Base-by-base conservation (phyloP, 495 filamentous ascomycete genomes). In the Letharia columbiana region DNA sequence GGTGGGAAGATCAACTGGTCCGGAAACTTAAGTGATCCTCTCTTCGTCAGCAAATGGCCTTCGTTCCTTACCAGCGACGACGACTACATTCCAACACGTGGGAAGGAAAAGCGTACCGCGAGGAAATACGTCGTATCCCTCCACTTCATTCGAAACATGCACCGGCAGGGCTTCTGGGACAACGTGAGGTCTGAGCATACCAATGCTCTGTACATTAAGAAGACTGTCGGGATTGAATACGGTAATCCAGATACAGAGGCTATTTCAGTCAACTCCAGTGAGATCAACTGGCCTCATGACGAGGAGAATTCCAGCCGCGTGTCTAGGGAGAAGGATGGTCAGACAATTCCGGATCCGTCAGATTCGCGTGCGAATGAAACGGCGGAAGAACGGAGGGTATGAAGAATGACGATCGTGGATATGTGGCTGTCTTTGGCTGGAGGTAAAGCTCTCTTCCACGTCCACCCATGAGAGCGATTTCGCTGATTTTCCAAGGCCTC, bases 31-130 rank as follows among this genome's bases (percentile, higher is more conserved):
- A 47, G 37, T 44, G 50, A 64, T 56, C 63, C 52, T 15, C 52
- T 64, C 17, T 64, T 64, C 50, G 54, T 64, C 40, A 64, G 63
- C 40, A 44, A 35, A 59, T 64, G 63, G 63, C 63, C 63, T 2
- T 45, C 63, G 7, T 64, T 58, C 13, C 33, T 64, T 18, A 64
- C 62, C 37, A 52, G 45, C 35, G 23, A 31, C 28, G 52, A 64
- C 50, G 37, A 42, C 15, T 8, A 28, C 23, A 0, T 5, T 9
- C 62, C 62, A 1, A 40, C 9, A 9, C 63, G 63, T 37, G 63
- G 28, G 15, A n/a, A 11, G 37, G 54, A 64, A 18, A 39, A n/a
- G 15, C 10, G 9, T 28, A 64, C 52, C 3, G 41, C 52, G 4
- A 64, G 40, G 1, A 52, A 59, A 18, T 47, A 44, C n/a, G n/a